Percentiles rank a stretch among this genome's conserved stretches.
These are phyloP conservation scores for Madurella mycetomatis DNA, from an alignment of 2,329 filamentous ascomycete genomes.

Conservation along the genomic window DNA sequence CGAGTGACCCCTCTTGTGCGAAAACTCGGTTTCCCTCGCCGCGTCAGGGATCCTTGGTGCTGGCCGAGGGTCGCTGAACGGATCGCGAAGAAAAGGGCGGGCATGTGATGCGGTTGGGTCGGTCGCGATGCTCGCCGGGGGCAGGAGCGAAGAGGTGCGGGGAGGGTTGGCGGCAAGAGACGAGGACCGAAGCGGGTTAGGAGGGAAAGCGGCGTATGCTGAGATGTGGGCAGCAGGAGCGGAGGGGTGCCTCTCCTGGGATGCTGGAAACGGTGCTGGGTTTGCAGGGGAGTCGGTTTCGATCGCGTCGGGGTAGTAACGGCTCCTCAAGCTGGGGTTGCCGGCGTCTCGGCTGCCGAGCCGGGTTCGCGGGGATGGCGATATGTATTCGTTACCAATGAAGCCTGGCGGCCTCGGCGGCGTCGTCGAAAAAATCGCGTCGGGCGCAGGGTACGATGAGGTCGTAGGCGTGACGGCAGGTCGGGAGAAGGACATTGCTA, in stretches of 20 bases:
- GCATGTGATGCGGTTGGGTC: slow-evolving; percentile 17
- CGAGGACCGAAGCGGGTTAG: slow-evolving; percentile 38
- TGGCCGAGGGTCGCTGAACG: slow-evolving; percentile 28
- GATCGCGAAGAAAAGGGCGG: slow-evolving; percentile 20
- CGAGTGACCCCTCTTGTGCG: slow-evolving; percentile 29
- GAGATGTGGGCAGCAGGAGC: slow-evolving; percentile 16
- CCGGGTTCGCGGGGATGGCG: slow-evolving; percentile 21
- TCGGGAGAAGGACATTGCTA: slow-evolving; percentile 26
- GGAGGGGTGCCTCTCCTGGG: slow-evolving; percentile 13
- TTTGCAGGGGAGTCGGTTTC: slow-evolving; percentile 11
- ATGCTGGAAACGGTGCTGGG: background rate
- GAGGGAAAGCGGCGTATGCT: slow-evolving; percentile 23
- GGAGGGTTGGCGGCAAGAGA: slow-evolving; percentile 37
- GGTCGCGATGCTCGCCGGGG: slow-evolving; percentile 33
- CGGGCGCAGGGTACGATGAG: slow-evolving; percentile 13
- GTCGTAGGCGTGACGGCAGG: slow-evolving; percentile 21
- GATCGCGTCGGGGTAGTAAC: slow-evolving; percentile 11
- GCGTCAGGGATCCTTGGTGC: slow-evolving; percentile 15
- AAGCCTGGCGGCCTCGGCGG: slow-evolving; percentile 11
- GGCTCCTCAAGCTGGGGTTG: slow-evolving; percentile 11
- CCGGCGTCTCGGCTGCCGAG: slow-evolving; percentile 16
- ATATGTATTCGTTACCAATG: slow-evolving; percentile 12
- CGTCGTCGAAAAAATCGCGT: slow-evolving; percentile 16
- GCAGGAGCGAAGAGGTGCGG: slow-evolving; percentile 43
- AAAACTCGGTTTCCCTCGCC: slow-evolving; percentile 20